phyloP scores from a whole-genome alignment of 345 rosid genomes.

The Crucihimalaya himalaica region DNA sequence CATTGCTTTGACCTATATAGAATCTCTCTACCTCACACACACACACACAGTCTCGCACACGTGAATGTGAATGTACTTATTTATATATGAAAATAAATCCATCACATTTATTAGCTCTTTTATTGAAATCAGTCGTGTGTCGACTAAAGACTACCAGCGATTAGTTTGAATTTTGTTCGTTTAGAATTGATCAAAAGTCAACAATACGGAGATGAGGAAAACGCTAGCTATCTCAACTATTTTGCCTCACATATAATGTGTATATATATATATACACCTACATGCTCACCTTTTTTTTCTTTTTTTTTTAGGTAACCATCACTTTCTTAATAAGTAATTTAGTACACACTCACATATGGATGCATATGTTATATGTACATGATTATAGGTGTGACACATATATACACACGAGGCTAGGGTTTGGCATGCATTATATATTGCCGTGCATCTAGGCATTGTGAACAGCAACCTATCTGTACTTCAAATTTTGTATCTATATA shows the following conservation, averaged over 20 bases:
- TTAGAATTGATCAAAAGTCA: constrained; percentile 29
- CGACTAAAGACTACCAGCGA: constrained; percentile 17
- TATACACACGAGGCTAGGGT: constrained; percentile 33
- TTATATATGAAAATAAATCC: neutral
- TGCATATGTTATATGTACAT: neutral
- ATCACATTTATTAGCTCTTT: constrained; percentile 29
- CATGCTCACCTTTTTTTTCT: neutral
- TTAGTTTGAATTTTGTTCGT: neutral
- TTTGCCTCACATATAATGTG: neutral
- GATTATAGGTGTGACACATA: constrained; percentile 21
- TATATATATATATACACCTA: neutral
- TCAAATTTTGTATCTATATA: neutral
- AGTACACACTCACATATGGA: constrained; percentile 1
- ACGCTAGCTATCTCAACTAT: constrained; percentile 15
- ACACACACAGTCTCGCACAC: neutral
- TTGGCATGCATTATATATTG: constrained; percentile 38
- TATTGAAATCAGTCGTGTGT: constrained; percentile 8
- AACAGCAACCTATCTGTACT: constrained; percentile 13
- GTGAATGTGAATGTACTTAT: constrained; percentile 31
- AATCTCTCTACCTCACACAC: neutral
- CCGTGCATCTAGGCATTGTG: constrained; percentile 23
- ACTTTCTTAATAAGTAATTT: constrained; percentile 1
- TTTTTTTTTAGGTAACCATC: constrained; percentile 11
- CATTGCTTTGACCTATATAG: constrained; percentile 4
- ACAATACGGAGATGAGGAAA: constrained; percentile 32